Base-by-base conservation (phyloP, 179 eudicot genomes). In the Spergularia azorica region DNA sequence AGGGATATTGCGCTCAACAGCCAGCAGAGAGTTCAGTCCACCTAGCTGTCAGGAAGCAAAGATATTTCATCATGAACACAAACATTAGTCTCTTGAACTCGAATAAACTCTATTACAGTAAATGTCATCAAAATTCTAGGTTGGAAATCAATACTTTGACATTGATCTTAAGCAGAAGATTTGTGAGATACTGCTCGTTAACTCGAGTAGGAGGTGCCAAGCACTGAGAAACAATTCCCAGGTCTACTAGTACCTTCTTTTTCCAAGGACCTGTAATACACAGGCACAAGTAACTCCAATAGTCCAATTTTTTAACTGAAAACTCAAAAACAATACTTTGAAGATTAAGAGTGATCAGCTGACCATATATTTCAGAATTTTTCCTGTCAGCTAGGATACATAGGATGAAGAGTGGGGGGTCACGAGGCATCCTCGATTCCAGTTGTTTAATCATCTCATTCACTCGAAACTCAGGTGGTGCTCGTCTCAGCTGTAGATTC, bases 141-240 rank as follows among this genome's bases (percentile, higher is more conserved):
- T 46, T 46, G 0, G 50, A 46, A 8, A 46, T 8, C 50, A 46
- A 5, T 61, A 73, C 76, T 46, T 73, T 73, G 43, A 43, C 76
- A 46, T 73, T 73, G 14, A 73, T 62, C 76, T 73, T 73, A n/a
- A 73, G 69, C 59, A 62, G 69, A 20, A 73, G 69, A 26, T 73
- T 73, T 64, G 59, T 60, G 56, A 73, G 57, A 16, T 73, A 73
- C 46, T 43, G 57, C 21, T 73, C 76, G 50, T 21, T 73, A 7
- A 62, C 68, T 46, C 68, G 38, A 36, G 38, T 48, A 18, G 18
- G 26, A 20, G 76, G 76, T 5, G 76, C 76, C n/a, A 73, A 14
- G 68, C 76, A 73, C 26, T 74, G 77, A 61, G 9, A 59, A 10
- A 20, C 12, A 46, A 57, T 4, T 73, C 76, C 76, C 5, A 73